A percentile compares a stretch with the other conserved stretches of the same genome.
These are phyloP conservation scores for Termitomyces sp. DNA, from an alignment of 768 basidiomycete species.

Conservation along the genomic window DNA sequence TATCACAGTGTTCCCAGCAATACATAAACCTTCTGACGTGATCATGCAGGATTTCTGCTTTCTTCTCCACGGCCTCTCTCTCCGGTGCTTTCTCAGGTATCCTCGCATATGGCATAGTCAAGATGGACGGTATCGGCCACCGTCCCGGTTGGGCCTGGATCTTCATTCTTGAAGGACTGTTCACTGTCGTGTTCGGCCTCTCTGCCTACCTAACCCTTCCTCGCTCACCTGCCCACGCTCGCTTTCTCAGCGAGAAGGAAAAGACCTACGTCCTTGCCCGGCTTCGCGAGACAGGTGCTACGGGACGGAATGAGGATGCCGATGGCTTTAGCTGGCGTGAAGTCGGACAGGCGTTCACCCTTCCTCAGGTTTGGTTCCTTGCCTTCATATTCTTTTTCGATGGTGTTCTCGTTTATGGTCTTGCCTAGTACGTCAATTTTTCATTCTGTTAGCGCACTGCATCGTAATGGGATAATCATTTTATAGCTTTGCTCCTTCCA, in stretches of 20 bases:
- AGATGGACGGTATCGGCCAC: no score
- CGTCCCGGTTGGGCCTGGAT: no score
- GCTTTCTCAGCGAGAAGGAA: slow-evolving; percentile 47
- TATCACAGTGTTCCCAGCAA: not conserved
- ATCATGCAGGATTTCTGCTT: slow-evolving; percentile 35
- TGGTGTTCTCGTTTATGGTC: slow-evolving; percentile 42
- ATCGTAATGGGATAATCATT: not conserved
- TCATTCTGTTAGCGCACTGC: not conserved
- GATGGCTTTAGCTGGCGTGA: slow-evolving; percentile 56
- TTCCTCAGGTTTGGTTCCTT: slow-evolving; percentile 51
- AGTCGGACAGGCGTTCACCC: slow-evolving; percentile 38
- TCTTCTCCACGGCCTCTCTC: slow-evolving; percentile 49
- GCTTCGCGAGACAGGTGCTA: slow-evolving; percentile 35
- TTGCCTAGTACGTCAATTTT: slow-evolving; percentile 26
- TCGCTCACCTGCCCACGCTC: slow-evolving; percentile 34
- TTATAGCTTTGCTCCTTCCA: slow-evolving; percentile 55
- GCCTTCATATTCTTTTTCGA: slow-evolving; percentile 46
- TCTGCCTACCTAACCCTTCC: slow-evolving; percentile 49
- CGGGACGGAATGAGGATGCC: slow-evolving; percentile 22
- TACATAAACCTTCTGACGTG: slow-evolving; percentile 28
- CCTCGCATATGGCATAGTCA: no score
- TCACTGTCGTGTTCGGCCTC: no score
- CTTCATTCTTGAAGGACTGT: no score
- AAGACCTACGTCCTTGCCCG: slow-evolving; percentile 37
- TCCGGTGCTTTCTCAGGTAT: slow-evolving; percentile 61